These are phyloP conservation scores for Solanum piurae DNA, from an alignment of 257 asterid genomes.

Conservation along the genomic window DNA sequence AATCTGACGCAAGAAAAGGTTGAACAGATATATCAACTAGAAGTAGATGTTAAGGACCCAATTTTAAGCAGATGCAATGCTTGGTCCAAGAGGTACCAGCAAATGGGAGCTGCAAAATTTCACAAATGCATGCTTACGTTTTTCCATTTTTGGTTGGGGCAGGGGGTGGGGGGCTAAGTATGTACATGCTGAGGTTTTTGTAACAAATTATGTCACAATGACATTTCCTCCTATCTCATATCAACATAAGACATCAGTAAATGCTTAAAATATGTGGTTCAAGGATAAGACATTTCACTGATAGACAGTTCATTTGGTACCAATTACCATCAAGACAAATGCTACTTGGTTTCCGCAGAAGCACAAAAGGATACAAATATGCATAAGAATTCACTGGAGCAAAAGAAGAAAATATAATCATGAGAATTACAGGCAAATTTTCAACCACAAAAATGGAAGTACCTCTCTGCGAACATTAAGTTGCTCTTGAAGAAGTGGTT, in stretches of 20 bases:
- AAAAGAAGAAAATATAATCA: conserved; percentile 5
- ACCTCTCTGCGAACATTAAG: conserved; percentile 86
- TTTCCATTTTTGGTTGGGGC: not conserved
- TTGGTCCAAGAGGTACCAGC: not conserved
- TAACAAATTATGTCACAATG: not conserved
- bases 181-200: not conserved
- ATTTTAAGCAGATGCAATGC: not conserved
- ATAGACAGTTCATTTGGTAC: not conserved
- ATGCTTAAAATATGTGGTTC: not conserved
- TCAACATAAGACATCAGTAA: not conserved
- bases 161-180: not conserved
- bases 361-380: not conserved
- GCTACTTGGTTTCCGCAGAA: not conserved
- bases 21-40: not conserved
- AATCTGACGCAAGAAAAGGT: not conserved
- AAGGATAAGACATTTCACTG: not conserved
- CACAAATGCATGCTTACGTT: not conserved
- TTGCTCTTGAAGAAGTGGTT: conserved; percentile 77
- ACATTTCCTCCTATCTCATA: not conserved
- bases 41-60: not conserved
- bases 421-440: not conserved
- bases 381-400: not conserved
- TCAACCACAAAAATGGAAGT: conserved; percentile 6
- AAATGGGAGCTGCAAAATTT: not conserved
- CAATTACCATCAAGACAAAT: not conserved